Base-by-base conservation (phyloP, 2,329 filamentous ascomycete genomes). In the Alternaria viburni region DNA sequence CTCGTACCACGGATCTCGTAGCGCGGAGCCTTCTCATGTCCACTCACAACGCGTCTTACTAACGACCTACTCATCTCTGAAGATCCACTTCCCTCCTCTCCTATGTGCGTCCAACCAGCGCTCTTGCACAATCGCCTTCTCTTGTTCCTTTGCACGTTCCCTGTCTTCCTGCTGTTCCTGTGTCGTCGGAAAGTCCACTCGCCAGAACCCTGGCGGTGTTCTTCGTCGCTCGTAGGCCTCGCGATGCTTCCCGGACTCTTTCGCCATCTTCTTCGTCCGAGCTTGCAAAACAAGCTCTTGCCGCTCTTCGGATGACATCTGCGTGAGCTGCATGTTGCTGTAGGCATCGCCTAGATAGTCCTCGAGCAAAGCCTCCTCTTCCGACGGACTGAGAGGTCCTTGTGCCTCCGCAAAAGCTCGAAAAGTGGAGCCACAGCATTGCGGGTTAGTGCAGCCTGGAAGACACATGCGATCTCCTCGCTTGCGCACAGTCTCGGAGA, bases 121-220 rank as follows among this genome's bases (percentile, higher is more conserved):
- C 73, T 92, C 89, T 68, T 89, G 86, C 2, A 97, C 85, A 59
- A 88, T 86, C 54, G 88, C 83, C 68, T 85, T 86, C 74, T 91
- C 90, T 63, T 87, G 81, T 70, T 84, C 85, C n/a, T 83, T 84
- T 0, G 91, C 91, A 74, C 89, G 88, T 63, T 86, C 85, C 61
- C 87, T 87, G 71, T 95, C 88, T 56, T 84, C 82, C 69, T 87
- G 83, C 26, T 90, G 81, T 79, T 97, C 92, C 77, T 98, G 96
- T 1, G 96, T 97, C 25, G 83, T 89, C 1, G 95, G 94, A 77
- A 99, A 97, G 70, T 97, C 95, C 2, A 91, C 87, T 57, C 92
- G 86, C 96, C 96, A 99, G 77, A 93, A 98, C 0, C 93, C 94
- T 2, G 93, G 93, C 12, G 96, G 94, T 10, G 91, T 93, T 47